Conservation (phyloP, 345 rosid genomes). For the Lepidium sativum region DNA sequence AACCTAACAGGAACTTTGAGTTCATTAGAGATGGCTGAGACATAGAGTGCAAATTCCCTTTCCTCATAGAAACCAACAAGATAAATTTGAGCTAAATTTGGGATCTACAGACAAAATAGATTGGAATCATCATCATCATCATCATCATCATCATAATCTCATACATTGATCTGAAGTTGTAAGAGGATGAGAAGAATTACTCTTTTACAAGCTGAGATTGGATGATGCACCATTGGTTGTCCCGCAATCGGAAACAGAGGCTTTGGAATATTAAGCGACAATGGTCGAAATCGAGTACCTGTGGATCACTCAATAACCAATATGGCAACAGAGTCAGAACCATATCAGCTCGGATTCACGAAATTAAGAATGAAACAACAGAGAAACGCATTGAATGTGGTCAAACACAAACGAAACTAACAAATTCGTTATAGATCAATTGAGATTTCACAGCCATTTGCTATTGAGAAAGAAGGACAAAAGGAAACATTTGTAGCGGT, state of each 20-base stretch:
- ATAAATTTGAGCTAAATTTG: conserved; percentile 67
- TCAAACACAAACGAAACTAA: conserved; percentile 14
- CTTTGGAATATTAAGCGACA: conserved; percentile 85
- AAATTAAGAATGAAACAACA: not conserved
- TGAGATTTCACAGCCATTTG: not conserved
- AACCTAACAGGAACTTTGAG: conserved; percentile 85
- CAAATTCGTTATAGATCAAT: not conserved
- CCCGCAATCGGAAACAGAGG: conserved; percentile 90
- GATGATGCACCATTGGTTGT: conserved; percentile 97
- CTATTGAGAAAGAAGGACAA: not conserved
- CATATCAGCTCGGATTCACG: not conserved
- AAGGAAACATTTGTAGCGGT: not conserved
- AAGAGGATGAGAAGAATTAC: conserved; percentile 30
- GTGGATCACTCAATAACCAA: not conserved
- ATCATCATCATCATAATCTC: not conserved
- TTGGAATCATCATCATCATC: conserved; percentile 7
- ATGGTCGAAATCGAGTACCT: conserved; percentile 90
- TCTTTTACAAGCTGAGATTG: conserved; percentile 93
- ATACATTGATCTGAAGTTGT: not conserved
- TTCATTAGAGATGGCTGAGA: conserved; percentile 83
- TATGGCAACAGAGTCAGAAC: not conserved
- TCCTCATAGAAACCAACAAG: conserved; percentile 90
- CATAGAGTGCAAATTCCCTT: conserved; percentile 76
- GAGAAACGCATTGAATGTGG: not conserved
- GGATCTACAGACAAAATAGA: conserved; percentile 43